A percentile compares a stretch with the other conserved stretches of the same genome.
Conservation (phyloP, 2,329 filamentous ascomycete genomes). For the Thelonectria blattea region DNA sequence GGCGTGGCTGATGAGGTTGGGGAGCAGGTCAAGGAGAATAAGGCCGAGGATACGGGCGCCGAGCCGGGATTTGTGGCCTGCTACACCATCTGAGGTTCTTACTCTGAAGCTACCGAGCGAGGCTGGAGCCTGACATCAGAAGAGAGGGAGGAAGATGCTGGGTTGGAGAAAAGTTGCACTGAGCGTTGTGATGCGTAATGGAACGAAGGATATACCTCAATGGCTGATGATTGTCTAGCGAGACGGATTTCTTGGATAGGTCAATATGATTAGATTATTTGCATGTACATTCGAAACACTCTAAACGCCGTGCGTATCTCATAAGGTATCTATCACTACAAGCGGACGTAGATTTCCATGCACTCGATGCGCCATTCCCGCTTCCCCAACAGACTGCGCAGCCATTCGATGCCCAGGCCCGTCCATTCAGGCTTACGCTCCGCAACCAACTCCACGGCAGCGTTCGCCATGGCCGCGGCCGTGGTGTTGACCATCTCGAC, state of each 20-base stretch:
- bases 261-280: conserved; percentile 14
- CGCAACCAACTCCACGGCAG: conserved; percentile 68
- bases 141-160: neutral
- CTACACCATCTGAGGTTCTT: neutral
- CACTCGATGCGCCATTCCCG: conserved; percentile 92
- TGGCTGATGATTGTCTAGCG: conserved; percentile 27
- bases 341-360: conserved; percentile 82
- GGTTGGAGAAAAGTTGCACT: neutral
- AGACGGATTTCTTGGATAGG: conserved; percentile 25
- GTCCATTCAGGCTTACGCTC: conserved; percentile 69
- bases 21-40: neutral
- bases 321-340: conserved; percentile 51
- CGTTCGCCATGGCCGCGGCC: conserved; percentile 68
- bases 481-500: conserved; percentile 71
- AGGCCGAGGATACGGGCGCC: neutral
- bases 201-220: conserved; percentile 38
- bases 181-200: conserved; percentile 33
- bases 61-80: too few species aligned
- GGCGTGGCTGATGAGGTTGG: neutral
- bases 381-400: conserved; percentile 79
- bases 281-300: neutral
- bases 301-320: conserved; percentile 3
- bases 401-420: conserved; percentile 82
- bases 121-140: neutral
- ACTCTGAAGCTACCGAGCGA: neutral